Conservation (phyloP, 169 alveolate species). For the Plasmodium coatneyi region DNA sequence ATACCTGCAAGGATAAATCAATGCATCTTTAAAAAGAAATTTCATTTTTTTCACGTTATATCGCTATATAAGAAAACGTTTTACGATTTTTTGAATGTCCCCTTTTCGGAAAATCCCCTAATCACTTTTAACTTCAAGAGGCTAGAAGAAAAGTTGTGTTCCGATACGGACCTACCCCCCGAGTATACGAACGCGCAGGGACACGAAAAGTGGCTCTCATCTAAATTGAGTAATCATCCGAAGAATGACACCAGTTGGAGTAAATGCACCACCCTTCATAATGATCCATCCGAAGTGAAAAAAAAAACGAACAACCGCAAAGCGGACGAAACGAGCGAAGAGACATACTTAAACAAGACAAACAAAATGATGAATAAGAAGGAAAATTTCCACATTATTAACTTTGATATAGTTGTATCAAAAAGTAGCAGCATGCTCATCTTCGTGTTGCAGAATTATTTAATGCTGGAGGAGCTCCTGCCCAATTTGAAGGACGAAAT, state of each 20-base stretch:
- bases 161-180: not conserved
- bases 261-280: not conserved
- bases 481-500: conserved; percentile 55
- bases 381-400: conserved; percentile 42
- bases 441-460: conserved; percentile 29
- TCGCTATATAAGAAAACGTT: conserved; percentile 47
- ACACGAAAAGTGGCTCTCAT: not conserved
- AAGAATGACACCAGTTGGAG: not conserved
- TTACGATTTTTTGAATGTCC: conserved; percentile 39
- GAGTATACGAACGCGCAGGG: not conserved
- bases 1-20: conserved; percentile 48
- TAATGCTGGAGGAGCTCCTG: conserved; percentile 20
- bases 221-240: not conserved
- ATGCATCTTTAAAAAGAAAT: conserved; percentile 17
- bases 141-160: conserved; percentile 26
- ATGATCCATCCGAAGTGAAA: not conserved
- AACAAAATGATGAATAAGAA: not conserved
- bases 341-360: not conserved
- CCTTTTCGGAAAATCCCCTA: conserved; percentile 63
- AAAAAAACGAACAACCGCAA: not conserved
- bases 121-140: conserved; percentile 35
- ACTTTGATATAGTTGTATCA: conserved; percentile 50
- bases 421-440: conserved; percentile 35
- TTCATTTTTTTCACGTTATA: conserved; percentile 23
- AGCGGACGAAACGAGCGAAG: not conserved